phyloP scores from a whole-genome alignment of 2,329 filamentous ascomycete species.

The Aspergillus spinulosporus region DNA sequence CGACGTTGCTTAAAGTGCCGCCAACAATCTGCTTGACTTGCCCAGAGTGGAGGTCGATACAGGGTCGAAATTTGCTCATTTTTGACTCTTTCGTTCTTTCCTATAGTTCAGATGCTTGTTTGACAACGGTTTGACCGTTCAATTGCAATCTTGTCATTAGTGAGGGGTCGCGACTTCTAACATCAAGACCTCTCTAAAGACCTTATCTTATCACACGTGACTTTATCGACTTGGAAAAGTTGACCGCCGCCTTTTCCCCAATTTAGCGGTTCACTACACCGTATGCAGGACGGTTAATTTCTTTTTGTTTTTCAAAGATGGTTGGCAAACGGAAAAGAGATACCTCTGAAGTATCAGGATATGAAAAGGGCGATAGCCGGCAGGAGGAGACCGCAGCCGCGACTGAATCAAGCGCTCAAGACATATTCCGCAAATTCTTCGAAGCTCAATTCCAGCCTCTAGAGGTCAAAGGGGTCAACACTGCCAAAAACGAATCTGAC shows the following conservation, averaged over 20 bases:
- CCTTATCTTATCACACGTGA: slow-evolving; percentile 42
- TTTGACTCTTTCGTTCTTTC: not conserved
- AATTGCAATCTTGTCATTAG: slow-evolving; percentile 4
- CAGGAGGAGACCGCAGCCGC: slow-evolving; percentile 24
- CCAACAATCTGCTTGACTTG: slow-evolving; percentile 98
- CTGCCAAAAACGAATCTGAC: slow-evolving; percentile 12
- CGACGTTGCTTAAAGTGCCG: slow-evolving; percentile 75
- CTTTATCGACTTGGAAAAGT: slow-evolving; percentile 6
- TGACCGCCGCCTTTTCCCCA: slow-evolving; percentile 1
- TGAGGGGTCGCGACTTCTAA: slow-evolving; percentile 13
- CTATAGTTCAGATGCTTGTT: not conserved
- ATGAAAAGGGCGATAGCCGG: slow-evolving; percentile 23
- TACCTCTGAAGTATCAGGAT: slow-evolving; percentile 32
- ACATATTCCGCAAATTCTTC: slow-evolving; percentile 79
- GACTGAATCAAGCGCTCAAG: slow-evolving; percentile 60
- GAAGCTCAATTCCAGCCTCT: slow-evolving; percentile 84
- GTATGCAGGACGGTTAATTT: not conserved
- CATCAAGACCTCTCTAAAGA: no score
- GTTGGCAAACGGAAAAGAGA: slow-evolving; percentile 53
- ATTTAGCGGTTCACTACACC: not conserved
- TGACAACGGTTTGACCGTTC: not conserved
- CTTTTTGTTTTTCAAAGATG: slow-evolving; percentile 30
- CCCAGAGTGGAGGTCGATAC: slow-evolving; percentile 96
- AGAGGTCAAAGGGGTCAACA: slow-evolving; percentile 32
- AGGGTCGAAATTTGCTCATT: slow-evolving; percentile 94